phyloP scores from a whole-genome alignment of 805 yeast genomes.

The Wickerhamiella musiphila region DNA sequence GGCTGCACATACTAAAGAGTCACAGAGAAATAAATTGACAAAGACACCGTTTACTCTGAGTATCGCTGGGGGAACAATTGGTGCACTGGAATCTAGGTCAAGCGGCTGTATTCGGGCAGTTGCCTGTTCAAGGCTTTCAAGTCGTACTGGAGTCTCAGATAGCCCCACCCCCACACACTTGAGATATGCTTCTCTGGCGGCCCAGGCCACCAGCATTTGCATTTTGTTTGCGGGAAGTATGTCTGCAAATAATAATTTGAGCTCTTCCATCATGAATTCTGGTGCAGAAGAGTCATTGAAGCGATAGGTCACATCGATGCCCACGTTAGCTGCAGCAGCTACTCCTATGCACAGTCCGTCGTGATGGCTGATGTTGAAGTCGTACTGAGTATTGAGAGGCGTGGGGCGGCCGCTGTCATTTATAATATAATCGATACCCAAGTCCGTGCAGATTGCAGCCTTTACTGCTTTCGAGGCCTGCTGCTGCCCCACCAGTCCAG shows the following conservation, averaged over 20 bases:
- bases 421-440: too few relatives aligned
- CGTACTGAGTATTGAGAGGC: too few relatives aligned
- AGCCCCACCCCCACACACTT: slow-evolving; percentile 11
- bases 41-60: not conserved
- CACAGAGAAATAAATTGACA: not conserved
- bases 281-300: slow-evolving; percentile 7
- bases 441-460: too few relatives aligned
- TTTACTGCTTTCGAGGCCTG: too few relatives aligned
- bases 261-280: slow-evolving; percentile 6
- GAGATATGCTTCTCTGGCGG: slow-evolving; percentile 15
- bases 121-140: not conserved
- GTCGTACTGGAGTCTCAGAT: slow-evolving; percentile 6
- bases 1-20: not conserved
- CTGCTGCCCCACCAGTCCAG: too few relatives aligned
- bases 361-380: slow-evolving; percentile 12
- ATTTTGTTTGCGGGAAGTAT: slow-evolving; percentile 1
- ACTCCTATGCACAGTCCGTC: slow-evolving; percentile 8
- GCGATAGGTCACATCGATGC: slow-evolving; percentile 11
- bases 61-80: not conserved
- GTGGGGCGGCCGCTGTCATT: too few relatives aligned
- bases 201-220: slow-evolving; percentile 11
- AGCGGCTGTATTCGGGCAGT: not conserved
- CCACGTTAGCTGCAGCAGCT: slow-evolving; percentile 9
- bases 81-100: not conserved
- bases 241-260: slow-evolving; percentile 3